Base-by-base conservation (phyloP, 441 rosid species). In the Melastoma candidum region DNA sequence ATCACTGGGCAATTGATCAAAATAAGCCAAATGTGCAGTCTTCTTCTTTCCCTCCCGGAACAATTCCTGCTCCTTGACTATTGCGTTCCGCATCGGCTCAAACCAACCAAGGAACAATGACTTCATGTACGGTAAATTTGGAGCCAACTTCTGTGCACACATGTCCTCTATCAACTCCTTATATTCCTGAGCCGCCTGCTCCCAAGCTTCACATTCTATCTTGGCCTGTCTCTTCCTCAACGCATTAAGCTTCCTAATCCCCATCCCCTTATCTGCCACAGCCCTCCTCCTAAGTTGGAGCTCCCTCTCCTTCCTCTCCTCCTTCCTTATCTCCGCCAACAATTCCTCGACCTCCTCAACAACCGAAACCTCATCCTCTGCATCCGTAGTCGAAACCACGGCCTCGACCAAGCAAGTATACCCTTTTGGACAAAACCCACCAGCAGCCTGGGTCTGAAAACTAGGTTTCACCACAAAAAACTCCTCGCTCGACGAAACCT, bases 181-280 rank as follows among this genome's bases (percentile, higher is more conserved):
- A 50, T 90, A 90, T 61, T 90, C 97, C 29, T 77, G 76, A 39
- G 76, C 84, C 82, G 65, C 80, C 57, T 54, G 76, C 84, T 87
- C 85, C 92, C 95, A 90, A 6, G 95, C 97, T 67, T 87, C 95
- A 9, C 96, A 84, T 81, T 90, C 96, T 63, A 80, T 83, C 71
- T 65, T 80, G 49, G 87, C 70, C 64, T 90, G 96, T 57, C 95
- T 65, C 68, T 92, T 76, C 74, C 95, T 65, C 44, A 90, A 51
- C 47, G 70, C 26, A 72, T 84, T 80, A 49, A 79, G 82, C 71
- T 75, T 82, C 29, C 47, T 46, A 5, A 56, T 45, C 69, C 76
- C 69, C 63, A 67, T 78, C 48, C 79, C 82, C 29, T 79, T 78
- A 43, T 85, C 79, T 36, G 41, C 41, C 41, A 36, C 41, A 36